Percentiles rank a stretch among this genome's conserved stretches.
These are phyloP conservation scores for Aquilaria sinensis DNA, from an alignment of 345 rosid genomes.

Conservation along the genomic window DNA sequence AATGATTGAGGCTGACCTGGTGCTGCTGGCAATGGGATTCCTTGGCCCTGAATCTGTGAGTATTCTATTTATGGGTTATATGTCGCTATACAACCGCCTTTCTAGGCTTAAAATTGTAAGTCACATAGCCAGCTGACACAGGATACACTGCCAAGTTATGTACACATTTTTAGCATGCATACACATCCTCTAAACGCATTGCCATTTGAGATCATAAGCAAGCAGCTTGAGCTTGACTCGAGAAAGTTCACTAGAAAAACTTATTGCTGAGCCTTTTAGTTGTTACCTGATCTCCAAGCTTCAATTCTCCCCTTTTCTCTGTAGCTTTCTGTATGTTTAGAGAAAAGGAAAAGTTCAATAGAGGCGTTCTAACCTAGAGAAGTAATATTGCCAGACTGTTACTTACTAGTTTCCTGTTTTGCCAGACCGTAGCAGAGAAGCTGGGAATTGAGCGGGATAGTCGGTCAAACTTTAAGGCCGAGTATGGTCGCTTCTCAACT, in stretches of 20 bases:
- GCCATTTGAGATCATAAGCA: too few relatives aligned
- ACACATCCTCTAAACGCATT: too few relatives aligned
- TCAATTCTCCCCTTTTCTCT: not conserved
- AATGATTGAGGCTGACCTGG: constrained; percentile 81
- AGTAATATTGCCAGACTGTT: constrained; percentile 12
- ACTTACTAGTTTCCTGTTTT: not conserved
- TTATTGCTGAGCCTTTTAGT: not conserved
- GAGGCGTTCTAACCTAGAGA: not conserved
- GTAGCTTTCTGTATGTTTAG: not conserved
- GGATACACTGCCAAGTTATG: too few relatives aligned
- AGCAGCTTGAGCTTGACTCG: too few relatives aligned
- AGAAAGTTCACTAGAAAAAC: too few relatives aligned
- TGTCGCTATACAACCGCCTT: too few relatives aligned
- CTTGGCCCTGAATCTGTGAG: constrained; percentile 94
- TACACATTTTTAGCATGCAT: too few relatives aligned
- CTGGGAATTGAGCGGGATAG: constrained; percentile 78
- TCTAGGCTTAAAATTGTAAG: too few relatives aligned
- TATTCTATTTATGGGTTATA: constrained; percentile 5
- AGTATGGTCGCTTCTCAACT: constrained; percentile 85
- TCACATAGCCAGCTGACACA: too few relatives aligned
- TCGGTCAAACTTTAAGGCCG: constrained; percentile 89
- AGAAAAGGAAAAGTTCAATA: not conserved
- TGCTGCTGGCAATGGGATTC: constrained; percentile 95
- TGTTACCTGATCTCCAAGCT: not conserved
- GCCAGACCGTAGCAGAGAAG: constrained; percentile 71